Evolutionary conservation across 768 basidiomycete species (phyloP).

Genomic region (Mycena albidolilacea): DNA sequence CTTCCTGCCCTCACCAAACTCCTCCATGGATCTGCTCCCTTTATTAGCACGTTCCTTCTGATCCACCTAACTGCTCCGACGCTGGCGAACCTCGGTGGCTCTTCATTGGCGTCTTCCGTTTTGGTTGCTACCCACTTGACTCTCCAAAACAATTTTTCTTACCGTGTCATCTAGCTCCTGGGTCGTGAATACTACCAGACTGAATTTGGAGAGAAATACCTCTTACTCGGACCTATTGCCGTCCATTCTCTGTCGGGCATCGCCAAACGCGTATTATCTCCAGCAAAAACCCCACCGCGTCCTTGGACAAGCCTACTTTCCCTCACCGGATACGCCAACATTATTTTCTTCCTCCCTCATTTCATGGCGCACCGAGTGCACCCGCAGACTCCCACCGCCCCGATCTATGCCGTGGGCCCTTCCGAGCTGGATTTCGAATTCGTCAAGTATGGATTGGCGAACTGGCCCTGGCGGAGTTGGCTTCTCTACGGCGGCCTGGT

Average conservation of each 20-base stretch:
- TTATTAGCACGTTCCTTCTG: conserved; percentile 81
- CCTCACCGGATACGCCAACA: conserved; percentile 73
- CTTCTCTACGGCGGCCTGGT: conserved; percentile 76
- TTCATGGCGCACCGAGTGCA: conserved; percentile 75
- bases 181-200: conserved; percentile 92
- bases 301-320: conserved; percentile 63
- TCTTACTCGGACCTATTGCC: conserved; percentile 77
- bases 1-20: conserved; percentile 62
- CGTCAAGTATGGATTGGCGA: conserved; percentile 78
- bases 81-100: conserved; percentile 80
- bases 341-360: conserved; percentile 77
- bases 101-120: conserved; percentile 66
- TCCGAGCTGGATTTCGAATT: conserved; percentile 88
- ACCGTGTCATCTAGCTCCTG: conserved; percentile 67
- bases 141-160: not conserved
- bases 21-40: conserved; percentile 80
- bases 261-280: conserved; percentile 70
- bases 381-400: conserved; percentile 61
- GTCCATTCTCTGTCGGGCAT: conserved; percentile 73
- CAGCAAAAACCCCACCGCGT: conserved; percentile 49
- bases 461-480: conserved; percentile 76
- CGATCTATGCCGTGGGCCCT: conserved; percentile 75
- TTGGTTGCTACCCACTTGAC: conserved; percentile 67
- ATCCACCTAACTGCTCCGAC: conserved; percentile 87
- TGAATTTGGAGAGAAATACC: conserved; percentile 72